phyloP scores from a whole-genome alignment of 768 basidiomycete species.

The Russula foetens region DNA sequence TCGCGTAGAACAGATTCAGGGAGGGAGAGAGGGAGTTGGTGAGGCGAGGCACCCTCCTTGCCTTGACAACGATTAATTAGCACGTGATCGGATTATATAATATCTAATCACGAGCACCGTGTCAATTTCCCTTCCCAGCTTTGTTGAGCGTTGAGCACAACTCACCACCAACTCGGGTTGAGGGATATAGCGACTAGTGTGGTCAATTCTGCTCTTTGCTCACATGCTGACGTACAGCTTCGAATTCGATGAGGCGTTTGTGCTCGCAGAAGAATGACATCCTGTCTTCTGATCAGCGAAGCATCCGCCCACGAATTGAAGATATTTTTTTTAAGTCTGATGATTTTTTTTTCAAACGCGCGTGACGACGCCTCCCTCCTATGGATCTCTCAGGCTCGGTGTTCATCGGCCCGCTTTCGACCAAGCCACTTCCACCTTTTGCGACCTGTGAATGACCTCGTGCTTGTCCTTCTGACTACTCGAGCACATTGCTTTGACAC shows the following conservation, averaged over 20 bases:
- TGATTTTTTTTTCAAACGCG: too few species aligned
- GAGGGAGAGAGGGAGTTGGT: too few species aligned
- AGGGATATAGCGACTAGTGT: neutral
- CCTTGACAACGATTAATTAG: too few species aligned
- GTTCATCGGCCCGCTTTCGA: neutral
- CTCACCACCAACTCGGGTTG: too few species aligned
- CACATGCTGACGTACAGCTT: neutral
- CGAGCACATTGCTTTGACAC: neutral
- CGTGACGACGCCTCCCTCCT: neutral
- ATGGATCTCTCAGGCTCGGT: neutral
- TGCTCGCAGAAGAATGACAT: neutral
- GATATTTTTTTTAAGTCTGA: too few species aligned
- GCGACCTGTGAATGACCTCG: neutral
- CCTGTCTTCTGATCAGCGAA: too few species aligned
- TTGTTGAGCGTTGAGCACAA: too few species aligned
- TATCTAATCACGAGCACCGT: neutral
- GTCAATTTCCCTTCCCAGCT: too few species aligned
- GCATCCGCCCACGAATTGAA: too few species aligned
- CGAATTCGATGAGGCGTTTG: neutral
- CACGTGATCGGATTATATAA: neutral
- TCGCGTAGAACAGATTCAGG: too few species aligned
- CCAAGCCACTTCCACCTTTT: neutral
- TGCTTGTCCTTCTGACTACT: constrained; percentile 4
- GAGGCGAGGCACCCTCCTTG: too few species aligned
- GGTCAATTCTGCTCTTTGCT: neutral